Base-by-base conservation (phyloP, 495 filamentous ascomycete species). In the Aspergillus hancockii region DNA sequence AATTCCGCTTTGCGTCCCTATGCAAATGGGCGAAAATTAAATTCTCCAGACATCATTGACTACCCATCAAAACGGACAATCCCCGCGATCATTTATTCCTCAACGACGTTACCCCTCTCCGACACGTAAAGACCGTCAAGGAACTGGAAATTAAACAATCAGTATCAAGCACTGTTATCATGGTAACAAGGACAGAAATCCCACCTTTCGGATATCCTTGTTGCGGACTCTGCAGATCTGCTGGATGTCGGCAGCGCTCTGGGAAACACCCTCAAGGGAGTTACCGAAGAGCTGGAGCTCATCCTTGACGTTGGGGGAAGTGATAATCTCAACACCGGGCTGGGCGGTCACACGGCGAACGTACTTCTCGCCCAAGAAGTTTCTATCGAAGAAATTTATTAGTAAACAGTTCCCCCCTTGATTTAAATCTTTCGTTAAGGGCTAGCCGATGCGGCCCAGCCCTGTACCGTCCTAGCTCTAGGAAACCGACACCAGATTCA, bases 151-250 rank as follows among this genome's bases (percentile, higher is more conserved):
- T n/a, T 36, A 60, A 4, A 52, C 16, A n/a, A 49, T 32, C 38
- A 53, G 63, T 81, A 81, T 74, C 58, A 63, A 57, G 40, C 53
- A 10, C 12, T 28, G 8, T 43, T 2, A 41, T 25, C n/a, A 31
- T 36, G 23, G 45, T 12, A 3, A 36, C n/a, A 30, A 10, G 21
- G 12, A 3, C 23, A 18, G 55, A 40, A 31, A 58, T 55, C 81
- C 60, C 66, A 96, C 91, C 91, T 98, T 97, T 81, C 95, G 92
- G 84, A 98, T 98, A 96, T 98, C 94, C 91, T 98, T 98, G 88
- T 98, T 98, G 73, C 90, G 86, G 78, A 97, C 94, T 80, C 89
- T 84, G 90, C 94, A 98, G 80, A 93, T 92, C 81, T 98, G 94
- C 85, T 98, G 94, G 78, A 98, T 97, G 75, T 98, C 94, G 72